Percentiles rank a stretch among this genome's conserved stretches.
Conservation (phyloP, 2,329 filamentous ascomycete genomes). For the Parafenestella ontariensis region DNA sequence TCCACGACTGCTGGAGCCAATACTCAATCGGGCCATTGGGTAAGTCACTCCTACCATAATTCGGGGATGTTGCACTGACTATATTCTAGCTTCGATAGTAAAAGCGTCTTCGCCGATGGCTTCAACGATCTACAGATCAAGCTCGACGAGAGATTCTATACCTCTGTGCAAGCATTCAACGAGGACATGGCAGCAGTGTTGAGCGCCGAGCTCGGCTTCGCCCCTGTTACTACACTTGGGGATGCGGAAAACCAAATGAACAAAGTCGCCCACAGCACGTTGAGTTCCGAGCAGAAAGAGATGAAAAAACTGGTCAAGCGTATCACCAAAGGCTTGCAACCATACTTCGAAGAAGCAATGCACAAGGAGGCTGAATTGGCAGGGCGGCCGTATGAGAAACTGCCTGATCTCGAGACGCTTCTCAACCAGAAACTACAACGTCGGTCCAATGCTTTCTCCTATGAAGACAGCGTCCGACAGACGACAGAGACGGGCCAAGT, state of each 20-base stretch:
- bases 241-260: constrained; percentile 54
- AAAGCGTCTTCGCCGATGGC: constrained; percentile 61
- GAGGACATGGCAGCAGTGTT: constrained; percentile 64
- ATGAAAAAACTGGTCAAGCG: constrained; percentile 85
- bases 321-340: constrained; percentile 83
- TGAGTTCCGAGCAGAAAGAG: constrained; percentile 74
- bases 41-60: constrained; percentile 62
- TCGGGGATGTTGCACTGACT: constrained; percentile 1
- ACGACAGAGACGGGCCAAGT: constrained; percentile 26
- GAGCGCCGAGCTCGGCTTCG: constrained; percentile 60
- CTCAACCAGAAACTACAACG: constrained; percentile 69
- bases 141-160: constrained; percentile 64
- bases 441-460: constrained; percentile 53
- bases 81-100: constrained; percentile 52
- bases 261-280: constrained; percentile 49
- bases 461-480: constrained; percentile 29
- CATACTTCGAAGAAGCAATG: constrained; percentile 76
- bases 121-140: constrained; percentile 61
- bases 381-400: constrained; percentile 72
- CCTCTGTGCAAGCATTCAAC: constrained; percentile 67
- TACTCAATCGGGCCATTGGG: constrained; percentile 80
- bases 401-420: constrained; percentile 76
- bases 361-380: constrained; percentile 83
- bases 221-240: constrained; percentile 49
- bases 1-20: constrained; percentile 74